Conservation (phyloP, 106 monocot genomes). For the Dioscorea alata region DNA sequence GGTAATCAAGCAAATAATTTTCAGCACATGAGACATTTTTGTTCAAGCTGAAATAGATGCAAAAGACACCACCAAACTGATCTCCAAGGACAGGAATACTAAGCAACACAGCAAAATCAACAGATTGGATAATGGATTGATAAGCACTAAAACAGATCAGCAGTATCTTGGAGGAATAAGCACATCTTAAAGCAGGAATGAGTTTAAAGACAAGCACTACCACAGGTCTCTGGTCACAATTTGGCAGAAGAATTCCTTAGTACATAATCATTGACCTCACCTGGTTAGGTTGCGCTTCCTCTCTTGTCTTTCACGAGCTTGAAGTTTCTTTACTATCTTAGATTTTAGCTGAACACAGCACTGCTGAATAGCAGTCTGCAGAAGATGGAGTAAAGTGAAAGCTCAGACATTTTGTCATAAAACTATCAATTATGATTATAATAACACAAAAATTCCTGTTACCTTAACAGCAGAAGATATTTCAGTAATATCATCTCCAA, state of each 20-base stretch:
- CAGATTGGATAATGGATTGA: no score
- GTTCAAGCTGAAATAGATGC: no score
- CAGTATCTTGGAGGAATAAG: no score
- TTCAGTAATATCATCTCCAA: slow-evolving; percentile 97
- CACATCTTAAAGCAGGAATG: no score
- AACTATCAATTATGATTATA: not conserved
- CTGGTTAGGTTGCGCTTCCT: slow-evolving; percentile 85
- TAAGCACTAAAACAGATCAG: no score
- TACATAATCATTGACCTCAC: slow-evolving; percentile 10
- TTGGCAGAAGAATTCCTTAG: not conserved
- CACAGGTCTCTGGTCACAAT: no score
- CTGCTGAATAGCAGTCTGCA: slow-evolving; percentile 87
- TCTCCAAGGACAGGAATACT: no score
- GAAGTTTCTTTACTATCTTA: slow-evolving; percentile 94
- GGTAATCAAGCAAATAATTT: no score
- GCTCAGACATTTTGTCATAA: not conserved
- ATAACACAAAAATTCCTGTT: not conserved
- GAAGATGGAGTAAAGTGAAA: not conserved
- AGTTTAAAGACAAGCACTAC: no score
- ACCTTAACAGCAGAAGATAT: slow-evolving; percentile 93
- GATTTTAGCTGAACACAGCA: slow-evolving; percentile 93
- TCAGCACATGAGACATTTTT: no score
- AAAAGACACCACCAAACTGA: no score
- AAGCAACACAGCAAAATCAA: no score
- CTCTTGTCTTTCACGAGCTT: slow-evolving; percentile 88